Evolutionary conservation across 768 basidiomycete species (phyloP).

Genomic region (Psilocybe azurescens): DNA sequence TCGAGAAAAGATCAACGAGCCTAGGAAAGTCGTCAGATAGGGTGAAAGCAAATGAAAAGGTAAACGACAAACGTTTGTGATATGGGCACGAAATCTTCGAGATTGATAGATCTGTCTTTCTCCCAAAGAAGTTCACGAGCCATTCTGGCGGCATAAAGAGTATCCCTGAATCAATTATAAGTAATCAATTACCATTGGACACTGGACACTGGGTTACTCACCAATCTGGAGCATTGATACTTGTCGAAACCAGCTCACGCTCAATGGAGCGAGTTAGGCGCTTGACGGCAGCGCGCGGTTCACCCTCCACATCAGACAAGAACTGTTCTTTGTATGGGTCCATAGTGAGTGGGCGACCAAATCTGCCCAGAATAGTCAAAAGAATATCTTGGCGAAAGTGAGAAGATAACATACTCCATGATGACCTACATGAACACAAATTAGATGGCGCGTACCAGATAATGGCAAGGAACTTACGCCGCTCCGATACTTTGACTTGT

Average conservation of each 20-base stretch:
- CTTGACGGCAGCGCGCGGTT: slow-evolving; percentile 83
- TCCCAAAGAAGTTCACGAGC: slow-evolving; percentile 95
- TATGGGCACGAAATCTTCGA: slow-evolving; percentile 82
- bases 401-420: slow-evolving; percentile 59
- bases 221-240: slow-evolving; percentile 96
- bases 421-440: slow-evolving; percentile 54
- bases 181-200: not conserved
- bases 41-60: slow-evolving; percentile 3
- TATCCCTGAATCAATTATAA: slow-evolving; percentile 64
- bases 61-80: slow-evolving; percentile 82
- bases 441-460: not conserved
- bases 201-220: slow-evolving; percentile 39
- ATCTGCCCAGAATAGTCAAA: slow-evolving; percentile 50
- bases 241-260: slow-evolving; percentile 69
- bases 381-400: slow-evolving; percentile 8
- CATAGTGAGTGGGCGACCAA: slow-evolving; percentile 80
- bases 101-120: slow-evolving; percentile 72
- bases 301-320: slow-evolving; percentile 68
- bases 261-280: slow-evolving; percentile 80
- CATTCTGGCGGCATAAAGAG: slow-evolving; percentile 89
- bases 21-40: slow-evolving; percentile 41
- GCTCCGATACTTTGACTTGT: slow-evolving; percentile 96
- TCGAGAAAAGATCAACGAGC: slow-evolving; percentile 87
- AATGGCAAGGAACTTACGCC: slow-evolving; percentile 55
- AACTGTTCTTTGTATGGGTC: slow-evolving; percentile 80